Conservation (phyloP, 2,329 filamentous ascomycete genomes). For the Lachnellula willkommii region DNA sequence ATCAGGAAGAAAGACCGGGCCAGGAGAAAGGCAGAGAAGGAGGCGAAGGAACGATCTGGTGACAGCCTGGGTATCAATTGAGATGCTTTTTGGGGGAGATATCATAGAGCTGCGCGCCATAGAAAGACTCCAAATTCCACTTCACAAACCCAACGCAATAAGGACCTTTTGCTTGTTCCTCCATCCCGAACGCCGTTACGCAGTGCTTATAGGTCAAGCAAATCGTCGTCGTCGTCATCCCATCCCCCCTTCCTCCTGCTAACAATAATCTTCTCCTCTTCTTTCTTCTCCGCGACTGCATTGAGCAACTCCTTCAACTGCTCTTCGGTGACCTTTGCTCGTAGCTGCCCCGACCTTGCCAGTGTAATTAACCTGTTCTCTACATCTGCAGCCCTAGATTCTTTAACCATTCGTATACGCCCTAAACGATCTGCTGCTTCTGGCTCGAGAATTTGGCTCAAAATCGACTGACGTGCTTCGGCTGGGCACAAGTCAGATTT, state of each 20-base stretch:
- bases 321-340: conserved; percentile 81
- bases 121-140: conserved; percentile 2
- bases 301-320: conserved; percentile 89
- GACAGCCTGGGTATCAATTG: conserved; percentile 28
- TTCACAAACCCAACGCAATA: conserved; percentile 2
- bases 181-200: neutral
- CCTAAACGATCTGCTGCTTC: conserved; percentile 89
- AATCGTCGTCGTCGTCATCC: conserved; percentile 76
- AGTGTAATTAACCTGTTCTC: conserved; percentile 92
- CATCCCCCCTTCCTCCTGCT: conserved; percentile 76
- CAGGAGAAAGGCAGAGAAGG: conserved; percentile 61
- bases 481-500: conserved; percentile 33
- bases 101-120: neutral
- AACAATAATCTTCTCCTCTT: conserved; percentile 80
- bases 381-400: conserved; percentile 79
- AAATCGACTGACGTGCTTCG: conserved; percentile 70
- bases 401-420: conserved; percentile 93
- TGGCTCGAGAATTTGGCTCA: conserved; percentile 89
- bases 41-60: conserved; percentile 33
- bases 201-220: conserved; percentile 51
- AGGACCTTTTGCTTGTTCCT: neutral
- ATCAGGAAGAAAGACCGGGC: conserved; percentile 67
- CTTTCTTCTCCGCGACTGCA: conserved; percentile 73
- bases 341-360: conserved; percentile 79
- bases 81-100: conserved; percentile 1